Percentiles rank a stretch among this genome's conserved stretches.
Conservation (phyloP, 805 yeast species). For the Naumovozyma castellii region DNA sequence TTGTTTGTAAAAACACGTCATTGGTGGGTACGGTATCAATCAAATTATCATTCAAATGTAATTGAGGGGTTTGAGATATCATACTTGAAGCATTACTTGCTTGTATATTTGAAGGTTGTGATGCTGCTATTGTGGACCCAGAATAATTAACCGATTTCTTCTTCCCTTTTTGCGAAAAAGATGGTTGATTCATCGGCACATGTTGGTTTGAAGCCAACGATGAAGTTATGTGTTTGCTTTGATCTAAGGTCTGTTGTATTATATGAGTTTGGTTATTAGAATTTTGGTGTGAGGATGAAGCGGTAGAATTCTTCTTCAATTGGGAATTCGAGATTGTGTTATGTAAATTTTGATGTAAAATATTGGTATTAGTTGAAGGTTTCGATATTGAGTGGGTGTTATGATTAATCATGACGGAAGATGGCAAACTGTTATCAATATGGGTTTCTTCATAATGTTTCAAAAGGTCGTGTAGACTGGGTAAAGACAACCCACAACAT, state of each 20-base stretch:
- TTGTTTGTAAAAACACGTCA: slow-evolving; percentile 59
- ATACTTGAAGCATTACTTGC: not conserved
- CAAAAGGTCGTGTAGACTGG: slow-evolving; percentile 85
- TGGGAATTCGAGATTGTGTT: not conserved
- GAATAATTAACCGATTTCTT: slow-evolving; percentile 6
- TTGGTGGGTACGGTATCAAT: slow-evolving; percentile 89
- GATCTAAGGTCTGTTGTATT: not conserved
- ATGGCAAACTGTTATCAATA: slow-evolving; percentile 41
- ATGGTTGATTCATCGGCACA: not conserved
- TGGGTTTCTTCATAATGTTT: slow-evolving; percentile 96
- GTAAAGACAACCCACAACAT: slow-evolving; percentile 88
- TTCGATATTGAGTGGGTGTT: not conserved
- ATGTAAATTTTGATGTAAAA: not conserved
- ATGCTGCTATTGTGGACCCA: not conserved
- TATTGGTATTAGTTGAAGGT: not conserved
- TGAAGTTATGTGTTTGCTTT: not conserved
- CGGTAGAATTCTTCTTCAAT: not conserved
- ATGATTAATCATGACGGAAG: slow-evolving; percentile 27
- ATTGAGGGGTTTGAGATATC: slow-evolving; percentile 5
- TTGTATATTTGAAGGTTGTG: not conserved
- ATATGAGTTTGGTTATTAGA: not conserved
- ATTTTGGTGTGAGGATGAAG: not conserved
- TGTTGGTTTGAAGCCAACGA: not conserved
- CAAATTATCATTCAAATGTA: slow-evolving; percentile 37
- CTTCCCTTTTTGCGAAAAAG: not conserved